Percentiles rank a stretch among this genome's conserved stretches.
These are phyloP conservation scores for Glebionis coronaria DNA, from an alignment of 129 eudicot species.

Conservation along the genomic window DNA sequence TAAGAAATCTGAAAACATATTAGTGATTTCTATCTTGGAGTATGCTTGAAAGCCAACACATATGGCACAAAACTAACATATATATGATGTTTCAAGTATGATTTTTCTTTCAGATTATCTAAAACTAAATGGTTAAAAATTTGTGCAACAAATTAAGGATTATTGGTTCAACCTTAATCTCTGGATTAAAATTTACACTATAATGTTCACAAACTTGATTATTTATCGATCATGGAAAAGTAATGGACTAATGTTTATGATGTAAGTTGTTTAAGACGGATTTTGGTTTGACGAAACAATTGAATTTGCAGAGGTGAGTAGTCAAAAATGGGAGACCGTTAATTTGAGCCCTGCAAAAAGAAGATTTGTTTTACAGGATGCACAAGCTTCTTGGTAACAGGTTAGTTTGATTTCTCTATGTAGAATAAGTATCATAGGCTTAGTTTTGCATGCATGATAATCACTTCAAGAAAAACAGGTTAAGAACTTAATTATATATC, in stretches of 20 bases:
- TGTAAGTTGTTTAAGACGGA: background rate
- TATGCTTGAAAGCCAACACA: too few relatives aligned
- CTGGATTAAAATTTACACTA: background rate
- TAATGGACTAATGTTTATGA: background rate
- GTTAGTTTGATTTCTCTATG: constrained; percentile 12
- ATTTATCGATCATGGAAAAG: background rate
- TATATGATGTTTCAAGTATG: too few relatives aligned
- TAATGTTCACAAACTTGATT: too few relatives aligned
- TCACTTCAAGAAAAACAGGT: too few relatives aligned
- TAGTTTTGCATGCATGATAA: too few relatives aligned
- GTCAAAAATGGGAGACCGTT: constrained; percentile 47
- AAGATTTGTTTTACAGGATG: constrained; percentile 62
- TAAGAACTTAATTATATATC: too few relatives aligned
- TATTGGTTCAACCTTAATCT: background rate
- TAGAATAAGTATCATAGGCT: background rate
- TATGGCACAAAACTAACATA: too few relatives aligned
- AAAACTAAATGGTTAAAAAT: too few relatives aligned
- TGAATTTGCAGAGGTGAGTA: constrained; percentile 42
- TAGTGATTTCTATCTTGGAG: too few relatives aligned
- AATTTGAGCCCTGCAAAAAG: constrained; percentile 55
- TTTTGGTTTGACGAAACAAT: background rate
- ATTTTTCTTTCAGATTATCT: too few relatives aligned
- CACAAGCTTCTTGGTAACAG: constrained; percentile 67
- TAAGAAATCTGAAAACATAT: too few relatives aligned
- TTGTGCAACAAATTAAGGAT: too few relatives aligned